Conservation (phyloP, 106 monocot species). For the Acanthochlamys bracteata region DNA sequence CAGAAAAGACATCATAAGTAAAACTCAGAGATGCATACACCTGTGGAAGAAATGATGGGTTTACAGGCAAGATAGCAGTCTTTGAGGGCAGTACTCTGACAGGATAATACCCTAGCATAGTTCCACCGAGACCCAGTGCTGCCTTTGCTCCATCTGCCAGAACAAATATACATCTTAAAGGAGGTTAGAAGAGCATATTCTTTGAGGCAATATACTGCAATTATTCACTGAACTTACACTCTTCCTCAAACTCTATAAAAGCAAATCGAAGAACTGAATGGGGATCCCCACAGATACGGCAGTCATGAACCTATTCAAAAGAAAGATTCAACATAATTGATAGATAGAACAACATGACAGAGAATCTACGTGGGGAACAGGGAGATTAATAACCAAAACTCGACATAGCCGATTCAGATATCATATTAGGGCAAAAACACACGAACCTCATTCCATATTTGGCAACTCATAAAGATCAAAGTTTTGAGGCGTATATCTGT, state of each 20-base stretch:
- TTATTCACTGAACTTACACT: slow-evolving; percentile 18
- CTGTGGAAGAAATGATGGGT: slow-evolving; percentile 39
- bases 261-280: slow-evolving; percentile 40
- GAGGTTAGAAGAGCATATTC: neutral
- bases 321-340: neutral
- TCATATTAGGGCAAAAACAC: no score
- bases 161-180: neutral
- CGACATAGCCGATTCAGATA: neutral
- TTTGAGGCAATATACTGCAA: neutral
- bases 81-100: slow-evolving; percentile 46
- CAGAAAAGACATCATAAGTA: neutral
- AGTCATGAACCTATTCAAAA: slow-evolving; percentile 32
- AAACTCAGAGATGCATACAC: slow-evolving; percentile 7
- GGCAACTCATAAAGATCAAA: no score
- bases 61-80: slow-evolving; percentile 47
- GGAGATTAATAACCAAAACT: neutral
- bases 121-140: slow-evolving; percentile 32
- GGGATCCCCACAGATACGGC: slow-evolving; percentile 40
- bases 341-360: neutral
- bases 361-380: neutral
- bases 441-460: no score
- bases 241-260: slow-evolving; percentile 42
- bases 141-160: slow-evolving; percentile 25
- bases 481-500: no score
- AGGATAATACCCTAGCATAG: slow-evolving; percentile 37